Evolutionary conservation across 345 rosid genomes (phyloP), one percentile per base, ranked within the genome.

Genomic region (Hibiscus syriacus): DNA sequence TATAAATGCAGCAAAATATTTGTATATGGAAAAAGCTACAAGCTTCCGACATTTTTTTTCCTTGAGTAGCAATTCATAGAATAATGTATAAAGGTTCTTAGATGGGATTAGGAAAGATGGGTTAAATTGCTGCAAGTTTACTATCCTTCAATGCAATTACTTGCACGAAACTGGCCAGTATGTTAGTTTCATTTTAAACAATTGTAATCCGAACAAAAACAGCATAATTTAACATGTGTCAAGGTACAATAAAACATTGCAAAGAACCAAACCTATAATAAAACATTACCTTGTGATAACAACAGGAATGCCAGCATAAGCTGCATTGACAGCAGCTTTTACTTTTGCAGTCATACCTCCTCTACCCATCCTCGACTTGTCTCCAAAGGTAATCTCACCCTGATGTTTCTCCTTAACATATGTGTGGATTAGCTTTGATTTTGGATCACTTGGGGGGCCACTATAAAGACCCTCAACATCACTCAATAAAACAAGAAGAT

Each of bases 261-360:
- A 58, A 11, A 6, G 49, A 20, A 26, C 55, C 19, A 30, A 69
- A 69, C 20, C 38, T 27, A 20, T 27, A 52, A 69, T 41, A 66
- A 4, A 46, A 16, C 55, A 75, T 12, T 77, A 94, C 99, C 99
- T 91, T 61, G 99, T 91, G 59, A 94, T 94, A 74, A 91, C 79
- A 72, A 94, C 99, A 71, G 99, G 99, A 70, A 91, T 80, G 36
- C 99, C 98, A 48, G 92, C 96, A 70, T 83, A 63, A 49, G 99
- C 92, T 49, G 98, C 99, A 76, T 81, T 85, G 45, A 85, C 87
- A 49, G 99, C 99, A 79, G 99, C 98, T 79, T 85, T 89, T 52
- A 94, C 99, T 81, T 94, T 94, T 11, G 99, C 97, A 17, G 93
- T 89, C 99, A 94, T 94, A 67, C 99, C 99, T 0, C 99, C 99